Conservation (phyloP, 495 filamentous ascomycete species). For the Podospora tetraspora region DNA sequence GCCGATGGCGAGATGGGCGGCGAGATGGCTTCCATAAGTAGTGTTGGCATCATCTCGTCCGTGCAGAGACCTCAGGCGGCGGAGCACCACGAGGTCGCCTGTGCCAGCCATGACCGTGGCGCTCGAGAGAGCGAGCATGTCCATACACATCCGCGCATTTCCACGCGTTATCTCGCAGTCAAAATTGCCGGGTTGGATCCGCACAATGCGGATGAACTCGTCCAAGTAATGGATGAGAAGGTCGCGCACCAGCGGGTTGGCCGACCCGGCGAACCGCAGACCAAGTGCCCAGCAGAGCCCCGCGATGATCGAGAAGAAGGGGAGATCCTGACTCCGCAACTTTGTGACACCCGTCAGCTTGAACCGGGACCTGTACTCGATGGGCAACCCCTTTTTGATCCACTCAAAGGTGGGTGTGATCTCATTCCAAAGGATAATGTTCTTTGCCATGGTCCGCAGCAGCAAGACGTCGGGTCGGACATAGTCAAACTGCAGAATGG, state of each 20-base stretch:
- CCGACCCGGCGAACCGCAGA: constrained; percentile 83
- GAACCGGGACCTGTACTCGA: constrained; percentile 53
- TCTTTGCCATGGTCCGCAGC: constrained; percentile 80
- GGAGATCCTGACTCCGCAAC: constrained; percentile 71
- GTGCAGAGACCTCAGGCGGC: constrained; percentile 81
- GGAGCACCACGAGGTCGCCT: constrained; percentile 82
- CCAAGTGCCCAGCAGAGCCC: constrained; percentile 83
- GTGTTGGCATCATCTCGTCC: constrained; percentile 80
- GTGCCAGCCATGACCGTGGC: constrained; percentile 93
- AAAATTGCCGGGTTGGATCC: constrained; percentile 61
- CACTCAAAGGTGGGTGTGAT: constrained; percentile 67
- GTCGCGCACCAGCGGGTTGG: constrained; percentile 63
- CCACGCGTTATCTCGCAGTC: constrained; percentile 75
- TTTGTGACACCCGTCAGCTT: constrained; percentile 48
- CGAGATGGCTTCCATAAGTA: constrained; percentile 89
- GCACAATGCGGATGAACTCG: constrained; percentile 75
- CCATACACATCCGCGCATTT: constrained; percentile 84
- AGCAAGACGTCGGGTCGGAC: constrained; percentile 90
- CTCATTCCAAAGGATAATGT: constrained; percentile 88
- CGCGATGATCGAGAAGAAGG: constrained; percentile 86
- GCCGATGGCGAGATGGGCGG: constrained; percentile 85
- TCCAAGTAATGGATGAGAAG: constrained; percentile 80
- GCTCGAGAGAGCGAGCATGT: constrained; percentile 72
- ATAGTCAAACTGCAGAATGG: constrained; percentile 86
- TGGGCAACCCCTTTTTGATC: constrained; percentile 68